These are phyloP conservation scores for Geotrichum restrictum DNA, from an alignment of 1,139 yeast species.

Conservation along the genomic window DNA sequence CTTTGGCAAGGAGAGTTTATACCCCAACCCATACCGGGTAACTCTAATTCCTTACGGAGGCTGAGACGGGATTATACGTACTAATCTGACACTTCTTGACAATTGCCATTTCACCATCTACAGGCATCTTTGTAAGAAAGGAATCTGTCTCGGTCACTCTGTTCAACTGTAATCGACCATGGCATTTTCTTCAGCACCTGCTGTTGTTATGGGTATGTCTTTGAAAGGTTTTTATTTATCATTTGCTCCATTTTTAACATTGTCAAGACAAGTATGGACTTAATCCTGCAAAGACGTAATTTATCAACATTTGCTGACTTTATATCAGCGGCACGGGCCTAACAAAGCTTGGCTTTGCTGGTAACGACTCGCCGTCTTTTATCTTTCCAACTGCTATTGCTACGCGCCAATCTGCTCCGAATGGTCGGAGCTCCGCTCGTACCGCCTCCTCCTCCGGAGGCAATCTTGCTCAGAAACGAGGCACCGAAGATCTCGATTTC, in stretches of 20 bases:
- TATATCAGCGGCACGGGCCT: constrained; percentile 84
- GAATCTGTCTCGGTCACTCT: neutral
- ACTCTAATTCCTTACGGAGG: no score
- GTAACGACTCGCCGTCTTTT: constrained; percentile 96
- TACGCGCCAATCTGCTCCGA: constrained; percentile 49
- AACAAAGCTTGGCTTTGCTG: constrained; percentile 96
- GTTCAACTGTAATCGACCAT: constrained; percentile 20
- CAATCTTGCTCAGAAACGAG: constrained; percentile 67
- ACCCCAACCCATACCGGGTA: no score
- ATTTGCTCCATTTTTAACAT: no score
- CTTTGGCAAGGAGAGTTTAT: no score
- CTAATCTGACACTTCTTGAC: no score
- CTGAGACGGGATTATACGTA: no score
- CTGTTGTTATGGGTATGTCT: constrained; percentile 83
- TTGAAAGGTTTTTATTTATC: neutral
- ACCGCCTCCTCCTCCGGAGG: constrained; percentile 32
- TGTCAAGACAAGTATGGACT: constrained; percentile 27
- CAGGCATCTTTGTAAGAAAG: no score
- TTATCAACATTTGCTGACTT: neutral
- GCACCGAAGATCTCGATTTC: constrained; percentile 92
- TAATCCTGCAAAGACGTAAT: neutral
- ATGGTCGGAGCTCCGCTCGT: constrained; percentile 41
- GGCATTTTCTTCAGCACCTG: constrained; percentile 50
- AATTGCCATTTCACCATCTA: no score
- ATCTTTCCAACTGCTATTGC: constrained; percentile 98